These are phyloP conservation scores for Penicillium sp. DNA, from an alignment of 2,329 filamentous ascomycete species.

Conservation along the genomic window DNA sequence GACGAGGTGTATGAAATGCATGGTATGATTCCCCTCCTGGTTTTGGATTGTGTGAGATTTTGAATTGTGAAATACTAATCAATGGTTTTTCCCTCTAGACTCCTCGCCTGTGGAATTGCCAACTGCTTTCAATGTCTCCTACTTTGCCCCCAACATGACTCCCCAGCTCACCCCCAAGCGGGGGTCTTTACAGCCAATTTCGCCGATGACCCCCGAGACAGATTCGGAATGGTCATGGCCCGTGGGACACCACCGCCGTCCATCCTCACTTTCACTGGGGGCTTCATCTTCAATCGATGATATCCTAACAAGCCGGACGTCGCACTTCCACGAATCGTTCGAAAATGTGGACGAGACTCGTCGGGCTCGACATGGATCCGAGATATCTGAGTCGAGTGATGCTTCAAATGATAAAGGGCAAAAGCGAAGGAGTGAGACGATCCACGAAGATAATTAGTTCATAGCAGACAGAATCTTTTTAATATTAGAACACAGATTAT, in stretches of 20 bases:
- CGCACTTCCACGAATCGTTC: constrained; percentile 2
- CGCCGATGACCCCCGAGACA: background rate
- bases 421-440: background rate
- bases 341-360: background rate
- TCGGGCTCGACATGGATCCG: background rate
- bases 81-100: background rate
- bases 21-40: background rate
- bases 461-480: background rate
- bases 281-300: constrained; percentile 1
- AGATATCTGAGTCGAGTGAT: background rate
- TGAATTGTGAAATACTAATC: background rate
- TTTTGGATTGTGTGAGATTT: background rate
- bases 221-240: background rate
- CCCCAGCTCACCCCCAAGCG: background rate
- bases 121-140: background rate
- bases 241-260: background rate
- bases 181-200: constrained; percentile 1
- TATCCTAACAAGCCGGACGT: background rate
- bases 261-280: constrained; percentile 1
- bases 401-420: background rate
- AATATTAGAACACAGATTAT: too few relatives aligned
- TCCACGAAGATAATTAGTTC: constrained; percentile 1
- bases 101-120: constrained; percentile 5
- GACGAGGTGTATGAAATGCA: constrained; percentile 6
- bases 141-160: background rate